phyloP scores from a whole-genome alignment of 495 filamentous ascomycete species.

The Talaromyces nanjingensis region DNA sequence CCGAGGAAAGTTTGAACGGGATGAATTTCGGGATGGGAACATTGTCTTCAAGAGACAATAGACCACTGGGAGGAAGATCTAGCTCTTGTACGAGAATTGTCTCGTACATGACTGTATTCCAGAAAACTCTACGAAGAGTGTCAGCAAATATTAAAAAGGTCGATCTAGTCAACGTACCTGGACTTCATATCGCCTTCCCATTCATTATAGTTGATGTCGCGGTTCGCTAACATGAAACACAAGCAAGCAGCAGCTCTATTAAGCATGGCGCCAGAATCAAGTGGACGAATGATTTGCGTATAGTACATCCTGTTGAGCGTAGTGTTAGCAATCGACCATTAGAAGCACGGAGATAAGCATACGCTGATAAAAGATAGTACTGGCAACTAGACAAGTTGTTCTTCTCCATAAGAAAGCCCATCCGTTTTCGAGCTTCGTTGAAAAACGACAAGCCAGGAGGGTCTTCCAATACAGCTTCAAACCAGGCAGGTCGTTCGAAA shows the following conservation, averaged over 20 bases:
- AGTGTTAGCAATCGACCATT: conserved; percentile 5
- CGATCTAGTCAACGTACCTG: neutral
- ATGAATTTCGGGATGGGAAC: conserved; percentile 45
- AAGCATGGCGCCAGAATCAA: conserved; percentile 43
- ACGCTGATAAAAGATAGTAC: conserved; percentile 41
- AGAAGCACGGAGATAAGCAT: conserved; percentile 8
- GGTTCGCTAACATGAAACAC: conserved; percentile 40
- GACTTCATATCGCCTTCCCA: conserved; percentile 48
- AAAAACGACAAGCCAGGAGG: conserved; percentile 38
- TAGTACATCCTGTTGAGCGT: conserved; percentile 27
- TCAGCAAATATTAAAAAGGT: neutral
- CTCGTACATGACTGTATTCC: conserved; percentile 45
- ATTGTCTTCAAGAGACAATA: conserved; percentile 36
- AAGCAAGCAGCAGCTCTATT: conserved; percentile 42
- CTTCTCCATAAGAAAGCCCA: conserved; percentile 41
- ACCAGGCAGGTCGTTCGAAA: conserved; percentile 40
- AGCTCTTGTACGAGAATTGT: conserved; percentile 42
- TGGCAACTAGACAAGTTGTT: conserved; percentile 42
- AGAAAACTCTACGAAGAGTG: conserved; percentile 28
- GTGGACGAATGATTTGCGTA: conserved; percentile 37
- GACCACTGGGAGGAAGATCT: conserved; percentile 38
- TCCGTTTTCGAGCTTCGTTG: conserved; percentile 39
- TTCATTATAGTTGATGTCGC: conserved; percentile 37
- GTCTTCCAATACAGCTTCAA: conserved; percentile 35
- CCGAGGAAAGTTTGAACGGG: conserved; percentile 16